These are phyloP conservation scores for Pholiota adiposa DNA, from an alignment of 1,284 basidiomycete genomes.

Conservation along the genomic window DNA sequence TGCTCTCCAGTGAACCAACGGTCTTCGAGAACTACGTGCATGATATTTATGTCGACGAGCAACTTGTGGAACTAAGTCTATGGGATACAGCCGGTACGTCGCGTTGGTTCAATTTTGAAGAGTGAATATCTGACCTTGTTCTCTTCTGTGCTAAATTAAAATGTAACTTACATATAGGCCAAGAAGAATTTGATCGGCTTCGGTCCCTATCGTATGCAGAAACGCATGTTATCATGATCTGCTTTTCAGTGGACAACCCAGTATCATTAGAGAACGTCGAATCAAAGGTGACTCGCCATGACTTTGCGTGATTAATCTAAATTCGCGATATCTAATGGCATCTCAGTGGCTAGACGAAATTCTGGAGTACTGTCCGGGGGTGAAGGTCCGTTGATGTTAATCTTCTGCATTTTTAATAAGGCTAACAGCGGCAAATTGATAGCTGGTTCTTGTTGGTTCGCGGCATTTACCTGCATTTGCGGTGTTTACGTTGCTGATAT, in stretches of 20 bases:
- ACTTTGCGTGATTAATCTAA: background rate
- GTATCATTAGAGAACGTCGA: constrained; percentile 92
- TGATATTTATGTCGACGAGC: constrained; percentile 81
- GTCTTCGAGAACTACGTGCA: constrained; percentile 96
- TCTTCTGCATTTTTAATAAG: background rate
- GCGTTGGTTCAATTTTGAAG: constrained; percentile 3
- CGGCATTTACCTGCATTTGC: constrained; percentile 20
- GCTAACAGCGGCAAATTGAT: constrained; percentile 2
- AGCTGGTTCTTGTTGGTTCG: constrained; percentile 89
- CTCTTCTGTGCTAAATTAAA: constrained; percentile 14
- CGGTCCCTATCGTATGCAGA: constrained; percentile 93
- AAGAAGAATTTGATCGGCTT: constrained; percentile 95
- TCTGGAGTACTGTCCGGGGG: constrained; percentile 89
- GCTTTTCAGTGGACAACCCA: constrained; percentile 94
- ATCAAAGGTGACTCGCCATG: constrained; percentile 66
- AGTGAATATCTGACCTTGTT: constrained; percentile 6
- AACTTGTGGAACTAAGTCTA: constrained; percentile 85
- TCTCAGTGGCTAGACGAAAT: constrained; percentile 88
- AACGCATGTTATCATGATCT: constrained; percentile 93
- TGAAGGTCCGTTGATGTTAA: constrained; percentile 66
- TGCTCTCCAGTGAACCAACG: constrained; percentile 74
- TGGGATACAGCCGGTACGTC: constrained; percentile 95
- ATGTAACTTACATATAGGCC: constrained; percentile 55
- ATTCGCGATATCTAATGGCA: background rate
- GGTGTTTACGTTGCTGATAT: constrained; percentile 9